phyloP scores from a whole-genome alignment of 257 asterid species.

The Vinca minor region DNA sequence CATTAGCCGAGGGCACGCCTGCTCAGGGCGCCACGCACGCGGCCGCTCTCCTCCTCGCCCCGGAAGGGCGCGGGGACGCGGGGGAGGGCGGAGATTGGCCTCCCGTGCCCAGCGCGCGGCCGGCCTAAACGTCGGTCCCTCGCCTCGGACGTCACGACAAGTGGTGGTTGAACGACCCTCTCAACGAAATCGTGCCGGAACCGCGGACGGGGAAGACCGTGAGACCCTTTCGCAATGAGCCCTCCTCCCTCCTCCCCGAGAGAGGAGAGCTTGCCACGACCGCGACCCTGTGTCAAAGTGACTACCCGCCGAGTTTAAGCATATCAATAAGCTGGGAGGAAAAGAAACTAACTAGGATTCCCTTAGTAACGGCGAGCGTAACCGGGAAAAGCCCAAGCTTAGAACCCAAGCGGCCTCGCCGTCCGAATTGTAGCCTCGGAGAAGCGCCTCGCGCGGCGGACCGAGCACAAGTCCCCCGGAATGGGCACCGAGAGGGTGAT shows the following conservation, averaged over 20 bases:
- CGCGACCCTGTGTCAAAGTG: too few relatives aligned
- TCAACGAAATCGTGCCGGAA: neutral
- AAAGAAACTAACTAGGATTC: too few relatives aligned
- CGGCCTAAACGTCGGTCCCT: neutral
- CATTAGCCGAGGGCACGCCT: too few relatives aligned
- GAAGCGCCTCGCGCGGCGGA: too few relatives aligned
- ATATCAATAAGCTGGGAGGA: constrained; percentile 27
- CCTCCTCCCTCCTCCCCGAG: too few relatives aligned
- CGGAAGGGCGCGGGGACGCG: too few relatives aligned
- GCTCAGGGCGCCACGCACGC: too few relatives aligned
- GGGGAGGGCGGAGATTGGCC: too few relatives aligned
- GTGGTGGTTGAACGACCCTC: neutral
- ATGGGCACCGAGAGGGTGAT: too few relatives aligned
- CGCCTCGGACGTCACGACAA: neutral
- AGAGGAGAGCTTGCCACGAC: neutral
- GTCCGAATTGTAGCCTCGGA: constrained; percentile 1
- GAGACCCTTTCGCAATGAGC: neutral
- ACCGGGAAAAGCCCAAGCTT: constrained; percentile 44
- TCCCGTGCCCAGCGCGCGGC: neutral
- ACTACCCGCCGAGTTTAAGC: constrained; percentile 37
- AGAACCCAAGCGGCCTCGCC: constrained; percentile 29
- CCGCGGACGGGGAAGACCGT: neutral
- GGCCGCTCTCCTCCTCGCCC: too few relatives aligned
- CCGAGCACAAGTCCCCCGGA: too few relatives aligned
- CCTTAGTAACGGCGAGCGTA: constrained; percentile 36